Conservation (phyloP, 768 basidiomycete species). For the Stropharia rugosoannulata region DNA sequence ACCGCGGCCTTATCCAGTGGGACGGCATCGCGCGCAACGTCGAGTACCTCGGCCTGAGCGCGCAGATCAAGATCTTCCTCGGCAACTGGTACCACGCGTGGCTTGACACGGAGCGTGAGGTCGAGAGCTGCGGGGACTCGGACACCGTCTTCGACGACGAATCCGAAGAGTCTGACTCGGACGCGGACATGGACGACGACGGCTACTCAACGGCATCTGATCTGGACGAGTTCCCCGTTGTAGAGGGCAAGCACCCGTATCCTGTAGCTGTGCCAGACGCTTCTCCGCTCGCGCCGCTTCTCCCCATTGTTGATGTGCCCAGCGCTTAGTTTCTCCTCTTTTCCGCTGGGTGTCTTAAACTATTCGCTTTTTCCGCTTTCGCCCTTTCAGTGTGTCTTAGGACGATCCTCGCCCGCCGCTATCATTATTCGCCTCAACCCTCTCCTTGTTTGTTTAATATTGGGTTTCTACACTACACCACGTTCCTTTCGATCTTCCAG, state of each 20-base stretch:
- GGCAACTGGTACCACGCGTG: conserved; percentile 73
- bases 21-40: conserved; percentile 87
- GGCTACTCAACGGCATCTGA: conserved; percentile 37
- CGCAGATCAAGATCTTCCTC: conserved; percentile 76
- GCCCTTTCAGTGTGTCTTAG: conserved; percentile 1
- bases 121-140: conserved; percentile 29
- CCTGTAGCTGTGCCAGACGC: conserved; percentile 22
- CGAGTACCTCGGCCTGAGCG: conserved; percentile 79
- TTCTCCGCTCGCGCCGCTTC: conserved; percentile 35
- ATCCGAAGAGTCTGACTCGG: conserved; percentile 4
- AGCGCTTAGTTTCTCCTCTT: conserved; percentile 12
- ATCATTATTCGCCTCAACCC: conserved; percentile 11
- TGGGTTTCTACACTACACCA: conserved; percentile 17
- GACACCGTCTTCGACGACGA: conserved; percentile 36
- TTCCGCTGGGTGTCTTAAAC: conserved; percentile 1
- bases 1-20: conserved; percentile 69
- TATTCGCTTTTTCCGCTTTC: conserved; percentile 3
- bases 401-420: conserved; percentile 10
- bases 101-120: conserved; percentile 40
- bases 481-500: conserved; percentile 25
- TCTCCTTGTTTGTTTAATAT: conserved; percentile 6
- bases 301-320: conserved; percentile 25
- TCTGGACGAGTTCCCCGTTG: conserved; percentile 32
- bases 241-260: conserved; percentile 26
- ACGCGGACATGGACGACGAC: conserved; percentile 34